phyloP scores from a whole-genome alignment of 148 eudicot species.

The Chenopodium formosanum region DNA sequence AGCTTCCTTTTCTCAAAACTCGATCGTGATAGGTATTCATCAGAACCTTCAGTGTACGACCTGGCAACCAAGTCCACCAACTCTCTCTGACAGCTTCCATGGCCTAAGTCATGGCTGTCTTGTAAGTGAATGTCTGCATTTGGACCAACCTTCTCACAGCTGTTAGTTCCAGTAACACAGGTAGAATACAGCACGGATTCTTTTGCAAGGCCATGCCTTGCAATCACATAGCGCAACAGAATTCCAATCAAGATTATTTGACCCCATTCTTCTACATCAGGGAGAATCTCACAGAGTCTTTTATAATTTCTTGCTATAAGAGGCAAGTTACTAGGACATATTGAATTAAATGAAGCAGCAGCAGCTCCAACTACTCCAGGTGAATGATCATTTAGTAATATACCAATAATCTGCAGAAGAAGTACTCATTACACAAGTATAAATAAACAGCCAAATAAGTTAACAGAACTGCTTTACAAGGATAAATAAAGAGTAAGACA shows the following conservation, averaged over 20 bases:
- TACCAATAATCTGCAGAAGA: constrained; percentile 78
- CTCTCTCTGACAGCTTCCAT: constrained; percentile 38
- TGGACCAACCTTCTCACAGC: constrained; percentile 37
- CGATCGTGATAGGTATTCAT: constrained; percentile 72
- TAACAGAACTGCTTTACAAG: not conserved
- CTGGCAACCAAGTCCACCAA: constrained; percentile 52
- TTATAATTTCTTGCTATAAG: constrained; percentile 68
- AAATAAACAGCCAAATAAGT: not conserved
- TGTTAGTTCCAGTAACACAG: constrained; percentile 29
- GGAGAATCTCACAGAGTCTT: constrained; percentile 78
- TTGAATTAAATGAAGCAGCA: constrained; percentile 84
- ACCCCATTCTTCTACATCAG: constrained; percentile 99
- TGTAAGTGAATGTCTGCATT: constrained; percentile 29
- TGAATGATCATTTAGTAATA: constrained; percentile 81
- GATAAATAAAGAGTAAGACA: not conserved
- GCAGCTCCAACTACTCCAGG: constrained; percentile 98
- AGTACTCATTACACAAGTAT: constrained; percentile 1
- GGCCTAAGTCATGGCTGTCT: constrained; percentile 31
- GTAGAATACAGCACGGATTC: constrained; percentile 74
- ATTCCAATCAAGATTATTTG: constrained; percentile 82
- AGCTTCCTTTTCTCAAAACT: constrained; percentile 30
- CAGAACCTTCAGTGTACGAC: constrained; percentile 94
- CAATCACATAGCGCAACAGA: constrained; percentile 80
- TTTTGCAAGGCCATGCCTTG: constrained; percentile 89
- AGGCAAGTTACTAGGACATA: constrained; percentile 85